Evolutionary conservation across 129 eudicot genomes (phyloP), one percentile per base, ranked within the genome.

Genomic region (Kitagawia praeruptora): DNA sequence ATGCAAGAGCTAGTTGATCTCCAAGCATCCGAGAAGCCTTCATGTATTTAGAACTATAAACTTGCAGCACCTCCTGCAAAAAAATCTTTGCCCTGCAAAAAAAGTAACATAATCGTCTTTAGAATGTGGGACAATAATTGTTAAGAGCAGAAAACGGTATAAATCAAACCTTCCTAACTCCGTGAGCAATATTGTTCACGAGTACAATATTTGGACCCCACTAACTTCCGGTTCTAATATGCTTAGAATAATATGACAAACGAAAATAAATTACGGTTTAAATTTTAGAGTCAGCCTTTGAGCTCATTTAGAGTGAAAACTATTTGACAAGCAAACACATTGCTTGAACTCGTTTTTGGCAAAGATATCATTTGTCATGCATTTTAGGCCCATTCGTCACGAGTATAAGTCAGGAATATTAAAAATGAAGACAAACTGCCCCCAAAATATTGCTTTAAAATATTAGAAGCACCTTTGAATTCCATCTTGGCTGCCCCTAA

Each of bases 1-100:
- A 92, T 28, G 88, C 92, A 78, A 94, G 89, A 37, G 98, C 97
- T 81, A 92, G 84, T 83, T 94, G 98, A 82, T 94, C 98, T 81
- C 98, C 97, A 79, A 94, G 97, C 97, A 94, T 94, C 80, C 97
- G 84, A 28, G 97, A 94, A 74, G 96, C 96, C 79, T 80, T 85
- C 97, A 90, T 89, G 87, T 81, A 92, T 79, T 84, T 88, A 23
- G 89, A 64, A 77, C 74, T 85, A 71, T 94, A 94, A 83, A 85
- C 90, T 79, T 88, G 64, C 76, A 92, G 84, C 47, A 91, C 98
- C 82, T 89, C 90, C 84, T 86, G 83, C 83, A 94, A 91, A 75
- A 94, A 90, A 77, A 80, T 80, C 90, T 82, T 92, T 40, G 87
- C 98, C 84, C 98, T 94, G 89, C 64, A 70, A 31, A 66, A 54